Conservation (phyloP, 257 asterid genomes). For the Solanum peruvianum region DNA sequence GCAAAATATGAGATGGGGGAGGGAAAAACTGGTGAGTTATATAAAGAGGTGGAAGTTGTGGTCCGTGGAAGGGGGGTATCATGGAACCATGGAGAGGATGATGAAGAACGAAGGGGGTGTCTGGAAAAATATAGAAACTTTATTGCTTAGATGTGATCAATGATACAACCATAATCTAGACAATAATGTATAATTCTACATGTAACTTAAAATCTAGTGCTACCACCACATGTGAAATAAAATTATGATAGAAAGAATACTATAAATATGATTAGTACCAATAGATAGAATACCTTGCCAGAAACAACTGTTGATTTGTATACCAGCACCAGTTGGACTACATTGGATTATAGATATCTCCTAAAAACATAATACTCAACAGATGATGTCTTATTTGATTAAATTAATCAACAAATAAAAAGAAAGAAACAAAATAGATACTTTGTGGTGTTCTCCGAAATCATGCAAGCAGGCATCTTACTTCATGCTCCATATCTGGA, state of each 20-base stretch:
- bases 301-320: slow-evolving; percentile 60
- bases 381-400: no score
- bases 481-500: neutral
- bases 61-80: neutral
- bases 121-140: neutral
- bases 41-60: no score
- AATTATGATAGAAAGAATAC: no score
- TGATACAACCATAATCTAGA: neutral
- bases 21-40: neutral
- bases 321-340: neutral
- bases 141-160: neutral
- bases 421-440: no score
- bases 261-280: neutral
- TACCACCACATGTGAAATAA: neutral
- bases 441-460: neutral
- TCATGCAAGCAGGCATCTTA: neutral
- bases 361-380: neutral
- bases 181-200: no score
- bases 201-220: neutral
- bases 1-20: neutral
- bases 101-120: neutral
- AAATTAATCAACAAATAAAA: neutral
- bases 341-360: neutral
- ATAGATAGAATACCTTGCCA: slow-evolving; percentile 50
- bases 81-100: neutral